Percentiles rank a stretch among this genome's conserved stretches.
phyloP scores from a whole-genome alignment of 257 asterid genomes.

The Echium plantagineum region DNA sequence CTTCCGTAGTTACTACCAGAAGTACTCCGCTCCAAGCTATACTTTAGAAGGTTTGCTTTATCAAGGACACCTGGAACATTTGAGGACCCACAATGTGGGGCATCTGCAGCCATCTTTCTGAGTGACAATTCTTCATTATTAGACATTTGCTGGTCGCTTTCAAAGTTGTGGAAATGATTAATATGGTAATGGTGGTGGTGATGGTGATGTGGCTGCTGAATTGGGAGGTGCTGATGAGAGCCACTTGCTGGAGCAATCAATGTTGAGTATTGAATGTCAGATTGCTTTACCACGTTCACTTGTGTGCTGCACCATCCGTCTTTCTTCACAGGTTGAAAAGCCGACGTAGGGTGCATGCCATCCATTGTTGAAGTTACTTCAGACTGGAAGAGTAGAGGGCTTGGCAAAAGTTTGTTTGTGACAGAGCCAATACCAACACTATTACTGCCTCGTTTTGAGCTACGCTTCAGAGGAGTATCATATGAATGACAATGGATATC shows the following conservation, averaged over 20 bases:
- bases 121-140: conserved; percentile 29
- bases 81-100: conserved; percentile 37
- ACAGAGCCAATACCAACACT: conserved; percentile 55
- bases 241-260: conserved; percentile 17
- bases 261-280: conserved; percentile 28
- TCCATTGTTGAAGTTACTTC: conserved; percentile 43
- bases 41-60: conserved; percentile 24
- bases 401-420: conserved; percentile 30
- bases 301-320: conserved; percentile 25
- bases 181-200: conserved; percentile 14
- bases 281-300: conserved; percentile 19
- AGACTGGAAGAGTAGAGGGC: conserved; percentile 19
- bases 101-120: conserved; percentile 33
- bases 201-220: conserved; percentile 27
- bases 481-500: conserved; percentile 23
- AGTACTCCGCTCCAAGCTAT: conserved; percentile 48
- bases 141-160: conserved; percentile 20
- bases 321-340: conserved; percentile 37
- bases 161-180: conserved; percentile 22
- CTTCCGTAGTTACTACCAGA: conserved; percentile 69
- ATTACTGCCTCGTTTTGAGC: conserved; percentile 50
- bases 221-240: conserved; percentile 20
- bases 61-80: conserved; percentile 32
- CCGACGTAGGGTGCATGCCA: conserved; percentile 31
- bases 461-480: conserved; percentile 28